Evolutionary conservation across 306 rosid species (phyloP).

Genomic region (Pachyrhizus erosus): DNA sequence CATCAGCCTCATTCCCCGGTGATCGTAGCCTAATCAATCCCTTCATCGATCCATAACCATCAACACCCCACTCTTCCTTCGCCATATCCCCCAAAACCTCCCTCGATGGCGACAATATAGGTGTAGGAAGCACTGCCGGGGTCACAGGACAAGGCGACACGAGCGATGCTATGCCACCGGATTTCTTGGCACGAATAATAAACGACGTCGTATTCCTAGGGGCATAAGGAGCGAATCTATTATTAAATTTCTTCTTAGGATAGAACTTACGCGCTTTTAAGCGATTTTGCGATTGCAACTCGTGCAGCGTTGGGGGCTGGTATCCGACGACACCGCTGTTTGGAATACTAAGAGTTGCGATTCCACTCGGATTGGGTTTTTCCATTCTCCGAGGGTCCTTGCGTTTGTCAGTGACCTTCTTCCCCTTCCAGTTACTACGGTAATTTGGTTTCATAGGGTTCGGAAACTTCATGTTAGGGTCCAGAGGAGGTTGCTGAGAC

Average conservation of each 20-base stretch:
- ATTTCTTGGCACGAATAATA: constrained; percentile 85
- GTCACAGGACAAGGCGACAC: constrained; percentile 93
- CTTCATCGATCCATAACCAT: constrained; percentile 97
- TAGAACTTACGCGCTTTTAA: constrained; percentile 82
- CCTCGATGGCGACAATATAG: constrained; percentile 80
- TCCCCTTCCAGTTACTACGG: constrained; percentile 85
- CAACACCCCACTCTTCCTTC: constrained; percentile 96
- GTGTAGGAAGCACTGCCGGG: constrained; percentile 89
- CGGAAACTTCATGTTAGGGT: constrained; percentile 56
- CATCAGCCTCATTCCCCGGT: constrained; percentile 64
- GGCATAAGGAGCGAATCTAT: constrained; percentile 89
- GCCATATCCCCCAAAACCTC: constrained; percentile 94
- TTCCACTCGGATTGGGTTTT: constrained; percentile 31
- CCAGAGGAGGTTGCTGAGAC: constrained; percentile 56
- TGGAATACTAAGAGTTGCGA: constrained; percentile 13
- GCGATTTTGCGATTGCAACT: constrained; percentile 91
- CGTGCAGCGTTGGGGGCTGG: constrained; percentile 78
- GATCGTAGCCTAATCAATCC: constrained; percentile 88
- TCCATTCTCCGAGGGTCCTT: constrained; percentile 70
- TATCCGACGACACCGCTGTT: constrained; percentile 45
- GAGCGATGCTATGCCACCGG: constrained; percentile 87
- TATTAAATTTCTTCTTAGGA: constrained; percentile 83
- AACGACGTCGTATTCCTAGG: constrained; percentile 94
- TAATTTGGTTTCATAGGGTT: constrained; percentile 53
- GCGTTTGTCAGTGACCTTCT: constrained; percentile 70